Evolutionary conservation across 805 yeast species (phyloP).

Genomic region (Candida khao-thaluensis): DNA sequence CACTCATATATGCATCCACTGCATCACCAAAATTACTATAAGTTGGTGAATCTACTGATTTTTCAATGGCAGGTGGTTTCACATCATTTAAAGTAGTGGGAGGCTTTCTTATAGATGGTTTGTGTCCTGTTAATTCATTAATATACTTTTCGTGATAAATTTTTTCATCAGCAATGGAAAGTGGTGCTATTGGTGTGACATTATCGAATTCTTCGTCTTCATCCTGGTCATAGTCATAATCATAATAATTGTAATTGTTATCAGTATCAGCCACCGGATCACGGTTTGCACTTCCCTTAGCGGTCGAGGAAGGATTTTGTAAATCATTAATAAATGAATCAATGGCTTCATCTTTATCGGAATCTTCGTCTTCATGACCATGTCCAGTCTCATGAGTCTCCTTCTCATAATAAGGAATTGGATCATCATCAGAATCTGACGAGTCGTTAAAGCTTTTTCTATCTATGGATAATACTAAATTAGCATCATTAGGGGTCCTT

Average conservation of each 20-base stretch:
- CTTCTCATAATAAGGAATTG: conserved; percentile 18
- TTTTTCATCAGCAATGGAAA: conserved; percentile 21
- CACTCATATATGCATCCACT: conserved; percentile 28
- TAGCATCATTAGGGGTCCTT: neutral
- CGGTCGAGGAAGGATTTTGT: conserved; percentile 20
- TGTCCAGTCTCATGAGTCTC: conserved; percentile 1
- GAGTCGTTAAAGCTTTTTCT: conserved; percentile 13
- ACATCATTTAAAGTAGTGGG: conserved; percentile 20
- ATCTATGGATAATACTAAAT: conserved; percentile 26
- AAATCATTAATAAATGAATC: conserved; percentile 41
- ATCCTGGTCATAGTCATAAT: conserved; percentile 10
- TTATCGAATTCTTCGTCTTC: conserved; percentile 13
- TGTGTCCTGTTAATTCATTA: conserved; percentile 24
- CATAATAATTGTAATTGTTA: conserved; percentile 11
- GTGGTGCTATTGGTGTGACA: conserved; percentile 27
- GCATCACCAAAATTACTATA: conserved; percentile 33
- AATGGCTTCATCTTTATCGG: conserved; percentile 23
- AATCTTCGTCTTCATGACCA: conserved; percentile 7
- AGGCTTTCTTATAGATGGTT: conserved; percentile 37
- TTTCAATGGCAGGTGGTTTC: conserved; percentile 4
- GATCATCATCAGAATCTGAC: conserved; percentile 14
- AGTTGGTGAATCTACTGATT: conserved; percentile 25
- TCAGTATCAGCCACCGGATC: conserved; percentile 31
- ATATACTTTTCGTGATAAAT: conserved; percentile 25
- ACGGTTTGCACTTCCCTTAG: conserved; percentile 19